Evolutionary conservation across 1,139 yeast genomes (phyloP), one percentile per base, ranked within the genome.

Genomic region (Magnusiomyces suaveolens): DNA sequence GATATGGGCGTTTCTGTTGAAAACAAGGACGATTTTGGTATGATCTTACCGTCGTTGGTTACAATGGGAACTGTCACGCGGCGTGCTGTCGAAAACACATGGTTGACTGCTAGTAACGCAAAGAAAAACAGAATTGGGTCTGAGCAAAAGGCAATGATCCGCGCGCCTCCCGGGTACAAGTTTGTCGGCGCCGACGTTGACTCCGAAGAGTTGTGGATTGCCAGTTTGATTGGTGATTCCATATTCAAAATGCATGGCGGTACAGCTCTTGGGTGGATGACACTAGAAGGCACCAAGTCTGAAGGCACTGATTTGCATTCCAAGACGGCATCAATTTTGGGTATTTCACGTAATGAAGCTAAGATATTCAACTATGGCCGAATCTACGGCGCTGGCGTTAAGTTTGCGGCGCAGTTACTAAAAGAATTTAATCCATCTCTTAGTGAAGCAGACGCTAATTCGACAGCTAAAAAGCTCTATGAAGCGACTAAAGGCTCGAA

Each of bases 191-290:
- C 99, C 1, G 73, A 94, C 73, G 99, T 94, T 3, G 99, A 94
- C 69, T 87, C 96, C 46, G 98, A 94, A 67, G 99, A 94, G 66
- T 75, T 94, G 51, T 94, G 99, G 99, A 92, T 94, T 62, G 98
- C 98, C 0, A 86, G 97, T 29, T 73, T 94, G 43, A 83, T 92
- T 51, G 97, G 98, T 1, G 99, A 94, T 68, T 83, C 97, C 0
- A 80, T 84, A 55, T 87, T 92, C 68, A 81, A 84, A 52, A 73
- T 87, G 44, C 99, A 94, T 67, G 99, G 98, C 1, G 95, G 95
- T 18, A 88, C 98, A 0, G 96, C 97, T 0, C 77, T 94, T 54
- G 97, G 98, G 0, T 94, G 98, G 98, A 94, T 94, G 99, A 90
- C 97, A 1, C 75, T 94, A 54, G 99, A 94, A 73, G 99, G 99